A percentile compares a stretch with the other conserved stretches of the same genome.
These are phyloP conservation scores for Camptophora hylomeconis DNA, from an alignment of 2,329 filamentous ascomycete genomes.

Conservation along the genomic window DNA sequence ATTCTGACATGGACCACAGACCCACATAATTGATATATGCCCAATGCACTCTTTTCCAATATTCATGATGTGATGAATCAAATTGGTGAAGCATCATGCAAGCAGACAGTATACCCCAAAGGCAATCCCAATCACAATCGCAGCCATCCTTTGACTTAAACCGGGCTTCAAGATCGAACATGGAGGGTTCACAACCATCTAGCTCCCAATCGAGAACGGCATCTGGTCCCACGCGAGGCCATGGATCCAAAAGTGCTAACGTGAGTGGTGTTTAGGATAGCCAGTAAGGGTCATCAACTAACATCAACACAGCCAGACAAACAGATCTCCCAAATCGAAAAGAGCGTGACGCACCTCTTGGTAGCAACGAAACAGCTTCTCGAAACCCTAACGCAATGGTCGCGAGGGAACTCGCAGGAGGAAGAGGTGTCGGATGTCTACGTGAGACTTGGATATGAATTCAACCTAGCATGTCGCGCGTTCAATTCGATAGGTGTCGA, in stretches of 20 bases:
- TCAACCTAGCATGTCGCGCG: conserved; percentile 95
- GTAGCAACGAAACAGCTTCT: conserved; percentile 96
- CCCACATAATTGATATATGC: too few species aligned
- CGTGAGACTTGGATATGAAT: conserved; percentile 92
- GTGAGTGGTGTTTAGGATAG: not conserved
- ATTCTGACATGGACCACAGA: too few species aligned
- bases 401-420: conserved; percentile 79
- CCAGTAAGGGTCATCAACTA: conserved; percentile 2
- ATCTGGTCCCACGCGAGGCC: conserved; percentile 2
- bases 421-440: conserved; percentile 96
- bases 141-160: too few species aligned
- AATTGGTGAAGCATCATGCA: too few species aligned
- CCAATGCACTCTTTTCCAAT: too few species aligned
- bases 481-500: conserved; percentile 97
- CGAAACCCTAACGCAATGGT: conserved; percentile 96
- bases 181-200: too few species aligned
- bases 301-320: conserved; percentile 44
- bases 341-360: conserved; percentile 93
- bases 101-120: too few species aligned
- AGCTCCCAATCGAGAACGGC: conserved; percentile 2
- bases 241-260: conserved; percentile 4
- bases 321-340: conserved; percentile 91
- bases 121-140: too few species aligned
- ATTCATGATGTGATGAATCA: too few species aligned
- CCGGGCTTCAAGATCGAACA: too few species aligned